phyloP scores from a whole-genome alignment of 2,329 filamentous ascomycete species.

The Dryadomyces quercus-mongolicae region DNA sequence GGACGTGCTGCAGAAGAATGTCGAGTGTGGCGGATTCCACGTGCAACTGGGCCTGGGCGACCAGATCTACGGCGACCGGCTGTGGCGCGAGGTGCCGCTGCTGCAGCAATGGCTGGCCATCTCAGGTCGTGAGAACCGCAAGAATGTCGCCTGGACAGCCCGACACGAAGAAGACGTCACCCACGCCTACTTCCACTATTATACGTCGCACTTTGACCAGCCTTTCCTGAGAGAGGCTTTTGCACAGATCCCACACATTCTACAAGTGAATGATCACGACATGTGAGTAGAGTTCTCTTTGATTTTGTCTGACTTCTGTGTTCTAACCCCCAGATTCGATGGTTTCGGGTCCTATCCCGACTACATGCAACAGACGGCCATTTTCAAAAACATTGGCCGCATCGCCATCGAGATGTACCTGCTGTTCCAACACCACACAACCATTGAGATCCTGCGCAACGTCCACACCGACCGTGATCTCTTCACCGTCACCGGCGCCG shows the following conservation, averaged over 20 bases:
- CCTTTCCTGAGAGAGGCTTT: slow-evolving; percentile 89
- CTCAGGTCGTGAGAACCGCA: slow-evolving; percentile 85
- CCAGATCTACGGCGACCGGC: slow-evolving; percentile 86
- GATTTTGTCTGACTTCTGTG: neutral
- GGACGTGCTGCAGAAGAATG: slow-evolving; percentile 92
- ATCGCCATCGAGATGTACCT: slow-evolving; percentile 97
- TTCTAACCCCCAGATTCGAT: slow-evolving; percentile 48
- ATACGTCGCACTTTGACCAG: slow-evolving; percentile 96
- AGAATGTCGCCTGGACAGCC: slow-evolving; percentile 83
- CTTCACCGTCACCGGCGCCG: slow-evolving; percentile 92
- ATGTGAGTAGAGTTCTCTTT: slow-evolving; percentile 55
- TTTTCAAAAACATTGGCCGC: slow-evolving; percentile 96
- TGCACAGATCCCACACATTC: slow-evolving; percentile 88
- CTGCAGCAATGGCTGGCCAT: slow-evolving; percentile 92
- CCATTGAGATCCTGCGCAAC: slow-evolving; percentile 81
- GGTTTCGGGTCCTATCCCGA: slow-evolving; percentile 95
- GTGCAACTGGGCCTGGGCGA: slow-evolving; percentile 84
- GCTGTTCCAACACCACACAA: slow-evolving; percentile 96
- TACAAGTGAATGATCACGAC: slow-evolving; percentile 92
- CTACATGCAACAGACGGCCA: slow-evolving; percentile 94
- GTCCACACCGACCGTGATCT: slow-evolving; percentile 80
- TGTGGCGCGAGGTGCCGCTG: slow-evolving; percentile 93
- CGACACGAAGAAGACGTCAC: slow-evolving; percentile 90
- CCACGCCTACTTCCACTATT: slow-evolving; percentile 98
- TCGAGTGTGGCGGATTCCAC: slow-evolving; percentile 92